Base-by-base conservation (phyloP, 768 basidiomycete species). In the Tephrocybe rancida region DNA sequence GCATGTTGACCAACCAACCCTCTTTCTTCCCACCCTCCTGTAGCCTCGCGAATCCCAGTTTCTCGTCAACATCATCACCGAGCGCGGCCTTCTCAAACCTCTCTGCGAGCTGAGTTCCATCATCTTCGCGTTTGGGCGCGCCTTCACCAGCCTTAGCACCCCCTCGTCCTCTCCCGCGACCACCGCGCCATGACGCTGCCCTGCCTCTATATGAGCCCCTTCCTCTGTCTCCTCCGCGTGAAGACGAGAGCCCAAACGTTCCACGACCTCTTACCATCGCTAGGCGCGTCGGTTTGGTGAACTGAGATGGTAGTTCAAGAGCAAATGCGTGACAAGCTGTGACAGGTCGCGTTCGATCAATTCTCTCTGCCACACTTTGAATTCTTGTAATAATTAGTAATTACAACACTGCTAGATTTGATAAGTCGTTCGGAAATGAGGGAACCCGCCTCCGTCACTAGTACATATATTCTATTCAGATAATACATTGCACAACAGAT, bases 1-100 rank as follows among this genome's bases (percentile, higher is more conserved):
- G 95, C 96, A 99, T 98, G 66, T 98, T 98, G 57, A 99, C 86
- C 65, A 99, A 74, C 97, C 97, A 98, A 2, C 95, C 97, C 49
- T 91, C 89, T 65, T 77, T 84, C 62, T 75, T 75, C 3, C 77
- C 72, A 0, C 95, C 96, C 64, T 95, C 90, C 54, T 91, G 85
- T 44, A 92, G 76, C 56, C 87, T 80, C 35, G 74, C 73, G 69
- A 98, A 99, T 0, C 97, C 97, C 16, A 98, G 75, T 68, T 91
- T 92, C 72, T 92, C 93, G 64, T 99, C 97, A 18, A 98, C 83
- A 62, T 96, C 93, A 68, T 98, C 94, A 57, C 73, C 77, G 16
- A 90, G 61, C 29, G 78, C 72, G 5, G 88, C 84, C 59, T 83
- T 84, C 64, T 98, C 95, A 65, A 97, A 95, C 58, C 84, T 78